These are phyloP conservation scores for Fonsecaea erecta DNA, from an alignment of 2,329 filamentous ascomycete species.

Conservation along the genomic window DNA sequence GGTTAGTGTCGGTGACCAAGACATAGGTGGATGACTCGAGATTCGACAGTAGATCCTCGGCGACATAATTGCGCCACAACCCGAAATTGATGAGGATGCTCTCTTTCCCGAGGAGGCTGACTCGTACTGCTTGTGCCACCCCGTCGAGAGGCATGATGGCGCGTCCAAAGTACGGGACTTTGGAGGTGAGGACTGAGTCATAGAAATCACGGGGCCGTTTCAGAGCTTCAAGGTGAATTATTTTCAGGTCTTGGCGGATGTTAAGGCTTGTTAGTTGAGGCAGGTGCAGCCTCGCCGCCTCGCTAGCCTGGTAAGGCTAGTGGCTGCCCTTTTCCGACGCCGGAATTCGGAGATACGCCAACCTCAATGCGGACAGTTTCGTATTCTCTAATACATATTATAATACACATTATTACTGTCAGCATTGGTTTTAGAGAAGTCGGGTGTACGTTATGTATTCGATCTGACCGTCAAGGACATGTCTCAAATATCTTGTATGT, in stretches of 20 bases:
- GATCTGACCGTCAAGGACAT: no score
- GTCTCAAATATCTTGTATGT: no score
- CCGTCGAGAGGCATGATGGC: slow-evolving; percentile 34
- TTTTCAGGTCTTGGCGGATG: slow-evolving; percentile 32
- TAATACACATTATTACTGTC: no score
- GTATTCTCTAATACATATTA: no score
- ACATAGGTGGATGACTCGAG: slow-evolving; percentile 89
- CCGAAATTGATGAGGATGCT: slow-evolving; percentile 91
- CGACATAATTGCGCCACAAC: slow-evolving; percentile 82
- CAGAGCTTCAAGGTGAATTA: slow-evolving; percentile 24
- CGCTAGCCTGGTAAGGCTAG: no score
- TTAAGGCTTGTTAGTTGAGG: no score
- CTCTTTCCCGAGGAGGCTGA: slow-evolving; percentile 84
- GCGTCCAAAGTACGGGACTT: not conserved
- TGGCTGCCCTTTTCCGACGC: not conserved
- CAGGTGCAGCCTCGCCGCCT: no score
- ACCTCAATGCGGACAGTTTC: not conserved
- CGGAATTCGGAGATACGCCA: not conserved
- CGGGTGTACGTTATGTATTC: no score
- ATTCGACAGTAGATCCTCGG: slow-evolving; percentile 76
- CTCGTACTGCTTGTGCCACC: slow-evolving; percentile 47
- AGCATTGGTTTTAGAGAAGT: no score
- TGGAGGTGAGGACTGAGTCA: not conserved
- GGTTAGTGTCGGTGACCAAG: slow-evolving; percentile 94
- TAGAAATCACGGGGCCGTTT: not conserved